These are phyloP conservation scores for Amaranthus hypochondriacus DNA, from an alignment of 148 eudicot species.

Conservation along the genomic window DNA sequence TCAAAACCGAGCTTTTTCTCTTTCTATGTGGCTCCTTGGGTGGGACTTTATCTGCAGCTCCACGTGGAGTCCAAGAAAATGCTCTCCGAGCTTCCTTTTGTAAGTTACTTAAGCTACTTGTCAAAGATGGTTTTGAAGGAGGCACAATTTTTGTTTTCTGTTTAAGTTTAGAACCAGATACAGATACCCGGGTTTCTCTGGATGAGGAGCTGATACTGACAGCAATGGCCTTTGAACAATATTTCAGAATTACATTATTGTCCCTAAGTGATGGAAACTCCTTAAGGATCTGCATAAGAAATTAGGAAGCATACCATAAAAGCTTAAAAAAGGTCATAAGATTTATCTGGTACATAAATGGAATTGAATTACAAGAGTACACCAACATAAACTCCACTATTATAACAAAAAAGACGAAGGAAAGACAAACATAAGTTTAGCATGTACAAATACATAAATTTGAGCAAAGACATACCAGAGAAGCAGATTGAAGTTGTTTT, in stretches of 20 bases:
- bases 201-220: conserved; percentile 67
- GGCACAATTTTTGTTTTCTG: conserved; percentile 60
- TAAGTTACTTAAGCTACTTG: conserved; percentile 76
- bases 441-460: not conserved
- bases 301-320: conserved; percentile 12
- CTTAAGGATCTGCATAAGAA: conserved; percentile 68
- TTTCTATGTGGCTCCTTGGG: conserved; percentile 77
- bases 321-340: not conserved
- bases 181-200: conserved; percentile 75
- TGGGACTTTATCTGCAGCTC: conserved; percentile 56
- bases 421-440: conserved; percentile 3
- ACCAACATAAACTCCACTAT: conserved; percentile 7
- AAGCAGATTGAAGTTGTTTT: conserved; percentile 93
- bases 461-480: conserved; percentile 50
- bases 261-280: conserved; percentile 81
- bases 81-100: conserved; percentile 95
- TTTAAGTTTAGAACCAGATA: conserved; percentile 62
- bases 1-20: conserved; percentile 83
- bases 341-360: conserved; percentile 1
- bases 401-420: not conserved
- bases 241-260: conserved; percentile 53
- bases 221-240: conserved; percentile 89
- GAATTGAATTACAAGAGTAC: not conserved
- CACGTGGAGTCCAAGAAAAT: conserved; percentile 94
- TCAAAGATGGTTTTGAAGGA: conserved; percentile 64